phyloP scores from a whole-genome alignment of 2,329 filamentous ascomycete species.

The Alternaria gansuensis region DNA sequence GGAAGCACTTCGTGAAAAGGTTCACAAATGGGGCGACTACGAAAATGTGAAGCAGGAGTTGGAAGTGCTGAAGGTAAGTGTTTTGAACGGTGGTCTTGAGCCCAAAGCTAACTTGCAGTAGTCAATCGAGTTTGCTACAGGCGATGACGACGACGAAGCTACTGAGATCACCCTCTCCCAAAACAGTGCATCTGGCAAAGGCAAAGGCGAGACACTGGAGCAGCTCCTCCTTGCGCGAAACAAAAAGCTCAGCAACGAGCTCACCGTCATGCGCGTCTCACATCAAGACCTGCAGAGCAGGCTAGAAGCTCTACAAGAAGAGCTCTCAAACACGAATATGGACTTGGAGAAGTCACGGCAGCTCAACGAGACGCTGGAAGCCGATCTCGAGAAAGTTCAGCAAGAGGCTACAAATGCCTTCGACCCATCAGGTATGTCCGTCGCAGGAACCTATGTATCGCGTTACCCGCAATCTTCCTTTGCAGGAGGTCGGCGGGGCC shows the following conservation, averaged over 20 bases:
- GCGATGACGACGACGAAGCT: slow-evolving; percentile 69
- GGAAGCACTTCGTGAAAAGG: slow-evolving; percentile 78
- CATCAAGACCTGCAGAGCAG: slow-evolving; percentile 89
- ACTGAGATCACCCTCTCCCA: slow-evolving; percentile 47
- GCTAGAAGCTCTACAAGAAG: slow-evolving; percentile 81
- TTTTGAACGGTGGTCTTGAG: too few species aligned
- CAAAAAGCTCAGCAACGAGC: slow-evolving; percentile 94
- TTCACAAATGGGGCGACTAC: slow-evolving; percentile 92
- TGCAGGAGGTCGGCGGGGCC: slow-evolving; percentile 64
- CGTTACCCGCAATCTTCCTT: slow-evolving; percentile 74
- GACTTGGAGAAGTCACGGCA: slow-evolving; percentile 86
- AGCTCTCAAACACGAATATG: slow-evolving; percentile 81
- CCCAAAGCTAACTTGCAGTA: slow-evolving; percentile 38
- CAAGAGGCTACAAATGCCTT: slow-evolving; percentile 84
- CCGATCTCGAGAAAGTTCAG: slow-evolving; percentile 87
- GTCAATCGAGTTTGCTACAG: slow-evolving; percentile 95
- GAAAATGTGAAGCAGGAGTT: slow-evolving; percentile 96
- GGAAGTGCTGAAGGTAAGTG: slow-evolving; percentile 80
- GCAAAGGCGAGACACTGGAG: slow-evolving; percentile 82
- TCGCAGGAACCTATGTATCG: slow-evolving; percentile 89
- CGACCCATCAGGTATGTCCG: slow-evolving; percentile 84
- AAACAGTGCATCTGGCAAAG: slow-evolving; percentile 64
- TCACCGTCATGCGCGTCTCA: slow-evolving; percentile 90
- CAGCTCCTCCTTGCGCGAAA: slow-evolving; percentile 91
- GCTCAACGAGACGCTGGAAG: slow-evolving; percentile 88